phyloP scores from a whole-genome alignment of 2,329 filamentous ascomycete species.

The Coniochaeta ligniaria region DNA sequence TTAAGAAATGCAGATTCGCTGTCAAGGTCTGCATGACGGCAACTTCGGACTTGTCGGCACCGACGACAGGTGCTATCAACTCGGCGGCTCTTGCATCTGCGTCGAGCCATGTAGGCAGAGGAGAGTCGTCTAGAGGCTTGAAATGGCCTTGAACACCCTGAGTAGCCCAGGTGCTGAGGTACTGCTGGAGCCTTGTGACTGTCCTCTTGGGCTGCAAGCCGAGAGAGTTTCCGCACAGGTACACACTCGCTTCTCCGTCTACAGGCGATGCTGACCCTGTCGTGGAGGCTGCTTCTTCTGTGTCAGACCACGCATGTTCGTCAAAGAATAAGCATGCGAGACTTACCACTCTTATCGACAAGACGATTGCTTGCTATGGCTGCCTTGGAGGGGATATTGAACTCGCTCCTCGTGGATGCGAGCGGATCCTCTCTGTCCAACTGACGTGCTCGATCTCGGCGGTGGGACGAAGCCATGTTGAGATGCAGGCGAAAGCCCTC shows the following conservation, averaged over 20 bases:
- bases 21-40: slow-evolving; percentile 77
- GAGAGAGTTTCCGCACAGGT: slow-evolving; percentile 74
- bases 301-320: neutral
- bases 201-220: slow-evolving; percentile 66
- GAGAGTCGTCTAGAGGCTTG: slow-evolving; percentile 55
- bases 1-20: slow-evolving; percentile 67
- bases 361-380: slow-evolving; percentile 15
- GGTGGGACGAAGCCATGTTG: neutral
- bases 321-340: neutral
- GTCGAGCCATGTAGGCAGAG: slow-evolving; percentile 57
- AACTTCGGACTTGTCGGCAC: slow-evolving; percentile 60
- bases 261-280: neutral
- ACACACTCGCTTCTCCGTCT: slow-evolving; percentile 37
- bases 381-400: slow-evolving; percentile 17
- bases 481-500: neutral
- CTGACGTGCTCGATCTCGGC: neutral
- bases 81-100: slow-evolving; percentile 61
- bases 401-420: slow-evolving; percentile 15
- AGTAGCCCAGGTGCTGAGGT: slow-evolving; percentile 67
- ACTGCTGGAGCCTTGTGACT: slow-evolving; percentile 56
- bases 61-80: slow-evolving; percentile 64
- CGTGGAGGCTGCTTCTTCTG: neutral
- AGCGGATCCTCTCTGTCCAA: slow-evolving; percentile 16
- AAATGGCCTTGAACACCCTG: slow-evolving; percentile 76
- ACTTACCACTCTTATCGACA: slow-evolving; percentile 7